A percentile compares a stretch with the other conserved stretches of the same genome.
Conservation (phyloP, 768 basidiomycete genomes). For the Trametes cinnabarina region DNA sequence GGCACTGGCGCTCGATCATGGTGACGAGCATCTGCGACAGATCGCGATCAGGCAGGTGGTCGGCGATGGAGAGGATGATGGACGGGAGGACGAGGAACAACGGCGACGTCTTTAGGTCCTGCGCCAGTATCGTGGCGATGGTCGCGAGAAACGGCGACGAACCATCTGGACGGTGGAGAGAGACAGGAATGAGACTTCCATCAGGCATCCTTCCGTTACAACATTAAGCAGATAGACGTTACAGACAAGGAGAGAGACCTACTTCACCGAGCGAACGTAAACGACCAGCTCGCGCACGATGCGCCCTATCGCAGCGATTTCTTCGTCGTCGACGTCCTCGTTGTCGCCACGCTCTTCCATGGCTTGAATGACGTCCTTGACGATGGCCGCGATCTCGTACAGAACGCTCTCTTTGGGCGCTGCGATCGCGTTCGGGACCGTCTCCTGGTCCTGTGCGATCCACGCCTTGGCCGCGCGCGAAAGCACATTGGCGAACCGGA, state of each 20-base stretch:
- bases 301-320: constrained; percentile 61
- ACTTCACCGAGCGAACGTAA: constrained; percentile 61
- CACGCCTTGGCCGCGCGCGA: constrained; percentile 57
- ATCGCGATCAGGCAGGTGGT: constrained; percentile 68
- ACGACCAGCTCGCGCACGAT: constrained; percentile 56
- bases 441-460: constrained; percentile 41
- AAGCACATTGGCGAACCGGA: constrained; percentile 52
- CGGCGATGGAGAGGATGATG: constrained; percentile 62
- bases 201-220: constrained; percentile 40
- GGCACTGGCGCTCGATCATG: constrained; percentile 65
- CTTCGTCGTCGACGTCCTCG: constrained; percentile 73
- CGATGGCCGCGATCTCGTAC: constrained; percentile 64
- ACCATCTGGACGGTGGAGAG: constrained; percentile 52
- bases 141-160: constrained; percentile 60
- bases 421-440: constrained; percentile 22
- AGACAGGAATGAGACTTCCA: constrained; percentile 46
- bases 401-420: constrained; percentile 42
- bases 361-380: constrained; percentile 74
- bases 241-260: constrained; percentile 26
- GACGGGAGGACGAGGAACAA: constrained; percentile 61
- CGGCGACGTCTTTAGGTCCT: constrained; percentile 52
- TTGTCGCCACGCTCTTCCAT: constrained; percentile 50
- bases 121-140: constrained; percentile 59
- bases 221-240: not conserved
- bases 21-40: constrained; percentile 58